Evolutionary conservation across 495 filamentous ascomycete genomes (phyloP).

Genomic region (Aspergillus carlsbadensis): DNA sequence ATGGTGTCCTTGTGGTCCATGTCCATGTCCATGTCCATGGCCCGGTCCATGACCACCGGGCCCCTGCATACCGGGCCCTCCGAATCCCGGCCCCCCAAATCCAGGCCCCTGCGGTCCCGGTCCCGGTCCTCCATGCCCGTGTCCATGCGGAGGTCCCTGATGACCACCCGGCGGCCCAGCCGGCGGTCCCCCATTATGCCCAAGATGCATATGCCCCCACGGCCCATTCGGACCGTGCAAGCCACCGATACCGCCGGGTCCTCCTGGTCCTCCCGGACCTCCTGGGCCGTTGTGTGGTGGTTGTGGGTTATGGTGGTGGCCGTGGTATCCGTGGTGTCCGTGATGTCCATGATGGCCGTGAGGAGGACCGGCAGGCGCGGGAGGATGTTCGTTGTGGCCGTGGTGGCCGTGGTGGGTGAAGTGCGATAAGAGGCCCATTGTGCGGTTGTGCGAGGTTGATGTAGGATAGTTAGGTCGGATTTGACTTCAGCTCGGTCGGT

Average conservation of each 20-base stretch:
- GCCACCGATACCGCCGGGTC: too few relatives aligned
- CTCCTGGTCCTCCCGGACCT: neutral
- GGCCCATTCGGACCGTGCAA: neutral
- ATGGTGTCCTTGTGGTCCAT: neutral
- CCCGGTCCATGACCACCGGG: neutral
- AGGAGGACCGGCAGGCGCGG: neutral
- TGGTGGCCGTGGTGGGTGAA: neutral
- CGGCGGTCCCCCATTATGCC: too few relatives aligned
- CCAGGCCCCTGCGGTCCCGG: neutral
- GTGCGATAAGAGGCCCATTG: constrained; percentile 5
- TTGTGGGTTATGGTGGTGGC: neutral
- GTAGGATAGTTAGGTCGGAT: too few relatives aligned
- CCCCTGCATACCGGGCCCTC: neutral
- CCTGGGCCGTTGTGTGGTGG: neutral
- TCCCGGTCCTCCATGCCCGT: neutral
- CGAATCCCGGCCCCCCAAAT: neutral
- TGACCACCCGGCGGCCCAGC: too few relatives aligned
- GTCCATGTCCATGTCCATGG: neutral
- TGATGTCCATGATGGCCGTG: neutral
- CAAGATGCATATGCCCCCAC: neutral
- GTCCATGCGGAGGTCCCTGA: too few relatives aligned
- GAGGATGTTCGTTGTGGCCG: neutral
- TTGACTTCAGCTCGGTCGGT: too few relatives aligned
- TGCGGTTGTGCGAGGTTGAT: neutral
- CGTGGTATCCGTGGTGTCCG: neutral